Evolutionary conservation across 306 rosid species (phyloP), one percentile per base, ranked within the genome.

Genomic region (Datisca glomerata): DNA sequence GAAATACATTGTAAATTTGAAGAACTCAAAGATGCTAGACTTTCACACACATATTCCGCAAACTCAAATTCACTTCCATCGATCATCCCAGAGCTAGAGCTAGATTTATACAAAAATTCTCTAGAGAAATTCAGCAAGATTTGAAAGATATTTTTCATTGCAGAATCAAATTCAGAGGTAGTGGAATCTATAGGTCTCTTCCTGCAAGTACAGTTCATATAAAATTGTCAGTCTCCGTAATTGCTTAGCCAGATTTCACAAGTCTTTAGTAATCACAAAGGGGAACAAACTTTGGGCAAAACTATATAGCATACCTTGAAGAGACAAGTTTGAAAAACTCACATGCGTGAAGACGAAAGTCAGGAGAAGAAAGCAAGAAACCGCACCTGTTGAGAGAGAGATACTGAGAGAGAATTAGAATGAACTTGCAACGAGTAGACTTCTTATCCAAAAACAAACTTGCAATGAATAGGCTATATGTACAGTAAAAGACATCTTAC

Each of bases 251-350:
- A n/a, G n/a, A n/a, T n/a, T n/a, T n/a, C n/a, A n/a, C n/a, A n/a
- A n/a, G n/a, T n/a, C n/a, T n/a, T n/a, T n/a, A n/a, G n/a, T n/a
- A n/a, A n/a, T n/a, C n/a, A n/a, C n/a, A n/a, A n/a, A n/a, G n/a
- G n/a, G n/a, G n/a, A n/a, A n/a, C n/a, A n/a, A n/a, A n/a, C n/a
- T n/a, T n/a, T 22, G 25, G n/a, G 20, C 46, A 25, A 47, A 55
- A 57, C 41, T 41, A 53, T 45, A 47, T 34, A 10, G 11, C 69
- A 33, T 72, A 91, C 98, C 96, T 84, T 41, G 93, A 67, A 12
- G 86, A 74, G 58, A 84, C 85, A 48, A 80, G 78, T 68, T 78
- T 91, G 69, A 91, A 91, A 73, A 89, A 89, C 43, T 89, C 98
- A 49, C 91, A 77, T 50, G 98, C 95, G 61, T 89, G 98, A 55